Conservation (phyloP, 225 moss, liverwort and hornwort species). For the Neckera pumila region DNA sequence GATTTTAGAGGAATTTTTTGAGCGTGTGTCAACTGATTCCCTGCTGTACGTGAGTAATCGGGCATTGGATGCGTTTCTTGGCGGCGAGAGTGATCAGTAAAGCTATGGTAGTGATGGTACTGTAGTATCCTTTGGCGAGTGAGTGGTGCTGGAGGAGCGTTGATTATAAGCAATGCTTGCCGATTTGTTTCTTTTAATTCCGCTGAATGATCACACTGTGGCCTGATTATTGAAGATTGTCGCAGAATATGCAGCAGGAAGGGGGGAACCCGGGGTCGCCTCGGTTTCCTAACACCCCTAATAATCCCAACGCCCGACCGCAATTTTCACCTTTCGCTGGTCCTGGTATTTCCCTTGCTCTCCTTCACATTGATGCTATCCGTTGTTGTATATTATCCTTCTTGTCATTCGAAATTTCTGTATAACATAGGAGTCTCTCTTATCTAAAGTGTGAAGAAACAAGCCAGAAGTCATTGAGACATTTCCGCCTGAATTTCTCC, state of each 20-base stretch:
- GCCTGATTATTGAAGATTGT: not conserved
- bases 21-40: not conserved
- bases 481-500: not conserved
- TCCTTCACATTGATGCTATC: not conserved
- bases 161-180: not conserved
- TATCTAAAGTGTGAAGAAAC: not conserved
- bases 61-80: not conserved
- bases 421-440: not conserved
- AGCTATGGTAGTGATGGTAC: not conserved
- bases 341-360: conserved; percentile 10
- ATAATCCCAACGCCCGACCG: conserved; percentile 7
- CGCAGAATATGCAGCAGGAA: not conserved
- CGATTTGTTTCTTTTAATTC: not conserved
- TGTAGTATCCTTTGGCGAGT: not conserved
- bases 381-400: not conserved
- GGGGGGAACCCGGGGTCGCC: conserved; percentile 23
- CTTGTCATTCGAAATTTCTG: not conserved
- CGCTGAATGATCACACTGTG: not conserved
- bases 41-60: not conserved
- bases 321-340: conserved; percentile 24
- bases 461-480: not conserved
- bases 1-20: not conserved
- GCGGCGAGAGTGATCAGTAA: not conserved
- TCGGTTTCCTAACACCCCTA: conserved; percentile 25
- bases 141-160: not conserved